Evolutionary conservation across 1,139 yeast genomes (phyloP).

Genomic region (Yamadazyma pseudoaaseri): DNA sequence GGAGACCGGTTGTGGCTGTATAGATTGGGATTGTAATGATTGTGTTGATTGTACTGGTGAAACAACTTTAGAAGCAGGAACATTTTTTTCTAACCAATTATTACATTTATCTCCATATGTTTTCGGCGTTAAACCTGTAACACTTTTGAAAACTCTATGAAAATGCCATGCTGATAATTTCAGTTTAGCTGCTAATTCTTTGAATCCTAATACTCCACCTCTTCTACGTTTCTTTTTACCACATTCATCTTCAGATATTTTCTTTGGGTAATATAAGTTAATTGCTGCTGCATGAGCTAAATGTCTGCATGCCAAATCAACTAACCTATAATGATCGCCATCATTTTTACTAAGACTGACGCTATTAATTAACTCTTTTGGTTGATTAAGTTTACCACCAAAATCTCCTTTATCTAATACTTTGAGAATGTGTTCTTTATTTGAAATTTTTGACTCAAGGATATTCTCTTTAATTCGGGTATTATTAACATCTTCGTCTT

Average conservation of each 20-base stretch:
- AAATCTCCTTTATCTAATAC: constrained; percentile 18
- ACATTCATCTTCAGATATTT: constrained; percentile 13
- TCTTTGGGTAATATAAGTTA: constrained; percentile 32
- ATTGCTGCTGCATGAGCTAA: constrained; percentile 78
- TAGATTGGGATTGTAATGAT: not conserved
- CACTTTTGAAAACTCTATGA: constrained; percentile 83
- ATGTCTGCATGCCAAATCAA: constrained; percentile 80
- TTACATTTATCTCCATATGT: constrained; percentile 87
- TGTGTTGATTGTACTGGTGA: not conserved
- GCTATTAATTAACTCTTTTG: constrained; percentile 17
- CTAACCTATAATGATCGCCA: constrained; percentile 67
- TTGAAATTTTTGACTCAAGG: constrained; percentile 27
- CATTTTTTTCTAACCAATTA: constrained; percentile 52
- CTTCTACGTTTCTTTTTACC: constrained; percentile 60
- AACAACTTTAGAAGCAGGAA: not conserved
- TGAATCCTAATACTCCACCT: constrained; percentile 87
- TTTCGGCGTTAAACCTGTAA: constrained; percentile 84
- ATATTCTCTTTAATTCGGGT: constrained; percentile 40
- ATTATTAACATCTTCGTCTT: constrained; percentile 43
- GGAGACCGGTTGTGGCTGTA: not conserved
- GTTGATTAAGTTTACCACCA: constrained; percentile 27
- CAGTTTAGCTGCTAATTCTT: constrained; percentile 82
- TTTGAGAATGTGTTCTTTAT: constrained; percentile 27
- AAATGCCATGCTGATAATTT: constrained; percentile 93
- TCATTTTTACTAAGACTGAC: constrained; percentile 51